Base-by-base conservation (phyloP, 768 basidiomycete species). In the Mycena alexandri region DNA sequence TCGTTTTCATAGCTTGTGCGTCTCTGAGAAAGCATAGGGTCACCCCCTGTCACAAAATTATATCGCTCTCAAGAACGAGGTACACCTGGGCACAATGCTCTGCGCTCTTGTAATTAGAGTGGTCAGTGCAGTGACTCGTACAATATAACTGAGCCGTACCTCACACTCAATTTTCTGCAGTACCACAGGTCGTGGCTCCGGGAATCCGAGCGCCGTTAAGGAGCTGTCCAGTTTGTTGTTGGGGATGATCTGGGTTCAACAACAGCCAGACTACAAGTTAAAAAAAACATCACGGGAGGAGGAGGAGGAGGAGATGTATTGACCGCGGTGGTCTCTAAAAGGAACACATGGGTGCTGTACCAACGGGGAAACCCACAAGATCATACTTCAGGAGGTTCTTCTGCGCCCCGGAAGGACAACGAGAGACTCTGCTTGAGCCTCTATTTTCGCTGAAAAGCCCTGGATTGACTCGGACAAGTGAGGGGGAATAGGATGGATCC, bases 181-280 rank as follows among this genome's bases (percentile, higher is more conserved):
- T 33, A 54, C 53, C 53, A 54, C 53, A 10, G 53, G 52, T 33
- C 38, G 53, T 54, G 34, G 53, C 36, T 54, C 53, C 53, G 53
- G 53, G 25, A 54, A 54, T 54, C 53, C 53, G 53, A 54, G 53
- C 53, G 53, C 53, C 53, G 36, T 54, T 33, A 54, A 54, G 53
- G n/a, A 54, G 53, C 19, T 54, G 34, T 54, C 53, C 53, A 54
- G 19, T 54, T 54, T 54, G 53, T 54, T 54, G 38, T 54, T 54
- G 29, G 53, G 53, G 53, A 54, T 54, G 22, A 54, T 54, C 53
- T 54, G 19, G 21, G 21, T 54, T 41, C 34, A 38, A 54, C 34
- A n/a, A 36, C 34, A 50, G 4, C 24, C 48, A 54, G 53, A 19
- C 19, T 54, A 38, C 34, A 54, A 22, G 9, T 54, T 54, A 33